Percentiles rank a stretch among this genome's conserved stretches.
These are phyloP conservation scores for Sporothrix pseudoabietina DNA, from an alignment of 2,329 filamentous ascomycete genomes.

Conservation along the genomic window DNA sequence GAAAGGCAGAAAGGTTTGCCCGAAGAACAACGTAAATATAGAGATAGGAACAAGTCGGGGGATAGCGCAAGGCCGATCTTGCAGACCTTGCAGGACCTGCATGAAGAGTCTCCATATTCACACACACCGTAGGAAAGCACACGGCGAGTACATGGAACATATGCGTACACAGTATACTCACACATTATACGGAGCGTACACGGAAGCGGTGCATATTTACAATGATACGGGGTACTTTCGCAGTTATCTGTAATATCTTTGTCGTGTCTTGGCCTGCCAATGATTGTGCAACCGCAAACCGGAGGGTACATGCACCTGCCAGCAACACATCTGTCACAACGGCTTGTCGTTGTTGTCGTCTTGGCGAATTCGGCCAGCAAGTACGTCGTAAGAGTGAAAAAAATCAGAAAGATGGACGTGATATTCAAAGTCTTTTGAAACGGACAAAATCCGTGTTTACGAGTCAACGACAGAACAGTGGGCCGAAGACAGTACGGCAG, in stretches of 20 bases:
- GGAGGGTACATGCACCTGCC: conserved; percentile 8
- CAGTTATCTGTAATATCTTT: background rate
- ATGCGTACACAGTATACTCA: background rate
- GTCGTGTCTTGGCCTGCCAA: background rate
- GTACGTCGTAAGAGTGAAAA: background rate
- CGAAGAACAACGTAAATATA: conserved; percentile 22
- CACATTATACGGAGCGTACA: background rate
- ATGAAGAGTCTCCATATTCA: background rate
- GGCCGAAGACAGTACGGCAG: background rate
- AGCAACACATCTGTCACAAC: background rate
- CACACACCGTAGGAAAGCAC: background rate
- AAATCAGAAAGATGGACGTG: background rate
- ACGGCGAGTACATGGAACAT: background rate
- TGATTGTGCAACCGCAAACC: background rate
- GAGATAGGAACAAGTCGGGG: conserved; percentile 33
- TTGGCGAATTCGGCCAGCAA: background rate
- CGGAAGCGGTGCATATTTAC: background rate
- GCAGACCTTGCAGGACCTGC: conserved; percentile 3
- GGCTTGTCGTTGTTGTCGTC: conserved; percentile 8
- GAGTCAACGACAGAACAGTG: conserved; percentile 2
- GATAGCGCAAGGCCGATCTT: background rate
- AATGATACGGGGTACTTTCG: too few species aligned
- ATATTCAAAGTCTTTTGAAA: background rate
- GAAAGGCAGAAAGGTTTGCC: background rate
- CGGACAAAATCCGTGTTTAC: background rate